These are phyloP conservation scores for Pythium dissimile DNA, from an alignment of 352 stramenopile species.

Conservation along the genomic window DNA sequence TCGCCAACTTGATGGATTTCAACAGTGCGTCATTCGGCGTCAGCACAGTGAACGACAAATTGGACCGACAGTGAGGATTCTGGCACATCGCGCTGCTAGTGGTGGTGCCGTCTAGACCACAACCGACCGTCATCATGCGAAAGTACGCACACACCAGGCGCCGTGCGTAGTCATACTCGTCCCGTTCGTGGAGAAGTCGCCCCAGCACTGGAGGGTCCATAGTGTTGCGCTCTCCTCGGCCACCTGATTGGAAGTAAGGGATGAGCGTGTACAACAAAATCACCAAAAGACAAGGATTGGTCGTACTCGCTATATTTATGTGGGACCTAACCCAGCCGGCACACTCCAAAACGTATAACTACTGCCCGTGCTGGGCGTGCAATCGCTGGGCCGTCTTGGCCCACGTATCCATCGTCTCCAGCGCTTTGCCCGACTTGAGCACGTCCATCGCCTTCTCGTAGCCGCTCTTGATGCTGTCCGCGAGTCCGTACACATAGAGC, in stretches of 20 bases:
- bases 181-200: background rate
- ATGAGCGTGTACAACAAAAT: too few species aligned
- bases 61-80: constrained; percentile 41
- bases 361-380: constrained; percentile 22
- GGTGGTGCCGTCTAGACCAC: constrained; percentile 1
- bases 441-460: constrained; percentile 81
- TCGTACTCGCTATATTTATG: constrained; percentile 1
- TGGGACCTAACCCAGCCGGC: background rate
- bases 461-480: constrained; percentile 82
- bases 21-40: constrained; percentile 42
- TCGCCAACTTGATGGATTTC: constrained; percentile 48
- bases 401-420: constrained; percentile 69
- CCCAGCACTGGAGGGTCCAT: background rate
- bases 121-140: constrained; percentile 54
- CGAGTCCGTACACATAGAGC: constrained; percentile 97
- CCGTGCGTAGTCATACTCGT: constrained; percentile 40
- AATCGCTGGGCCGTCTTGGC: constrained; percentile 47
- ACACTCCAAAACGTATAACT: background rate
- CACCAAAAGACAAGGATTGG: background rate
- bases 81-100: constrained; percentile 19
- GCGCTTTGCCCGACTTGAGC: constrained; percentile 60
- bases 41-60: constrained; percentile 12
- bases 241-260: too few species aligned
- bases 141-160: constrained; percentile 63
- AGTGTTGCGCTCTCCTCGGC: background rate